These are phyloP conservation scores for Trichomonas vaginalis DNA, from an alignment of 208 protist genomes.

Conservation along the genomic window DNA sequence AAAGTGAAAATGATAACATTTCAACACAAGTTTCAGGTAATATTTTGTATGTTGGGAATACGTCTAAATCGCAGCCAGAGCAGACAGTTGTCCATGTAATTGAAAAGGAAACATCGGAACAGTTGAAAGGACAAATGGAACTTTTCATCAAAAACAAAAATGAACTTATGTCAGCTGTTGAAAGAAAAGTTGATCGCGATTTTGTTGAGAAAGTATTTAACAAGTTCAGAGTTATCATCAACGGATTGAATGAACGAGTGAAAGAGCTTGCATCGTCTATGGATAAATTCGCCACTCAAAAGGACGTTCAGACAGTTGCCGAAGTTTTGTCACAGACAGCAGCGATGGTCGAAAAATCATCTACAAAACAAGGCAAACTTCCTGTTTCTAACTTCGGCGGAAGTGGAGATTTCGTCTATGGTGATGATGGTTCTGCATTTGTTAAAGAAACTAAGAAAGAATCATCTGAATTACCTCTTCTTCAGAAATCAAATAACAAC, in stretches of 20 bases:
- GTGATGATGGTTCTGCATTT: neutral
- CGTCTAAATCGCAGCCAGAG: too few relatives aligned
- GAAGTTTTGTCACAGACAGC: neutral
- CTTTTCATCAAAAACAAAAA: neutral
- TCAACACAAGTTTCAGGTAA: neutral
- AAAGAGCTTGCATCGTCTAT: neutral
- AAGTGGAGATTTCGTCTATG: neutral
- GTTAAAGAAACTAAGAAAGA: neutral
- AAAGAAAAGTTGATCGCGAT: conserved; percentile 5
- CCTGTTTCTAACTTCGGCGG: neutral
- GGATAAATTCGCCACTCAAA: neutral
- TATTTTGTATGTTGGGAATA: too few relatives aligned
- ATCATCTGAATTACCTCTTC: neutral
- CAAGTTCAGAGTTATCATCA: neutral
- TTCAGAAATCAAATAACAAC: too few relatives aligned
- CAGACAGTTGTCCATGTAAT: neutral
- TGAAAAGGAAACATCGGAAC: neutral
- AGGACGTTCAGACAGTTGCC: neutral
- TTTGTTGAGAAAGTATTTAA: neutral
- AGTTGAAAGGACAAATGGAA: neutral
- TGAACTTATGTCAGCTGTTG: neutral
- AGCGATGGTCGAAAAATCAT: neutral
- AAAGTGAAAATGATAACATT: neutral
- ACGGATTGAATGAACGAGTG: neutral
- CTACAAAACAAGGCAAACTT: neutral